These are phyloP conservation scores for Trametes cinnabarina DNA, from an alignment of 768 basidiomycete species.

Conservation along the genomic window DNA sequence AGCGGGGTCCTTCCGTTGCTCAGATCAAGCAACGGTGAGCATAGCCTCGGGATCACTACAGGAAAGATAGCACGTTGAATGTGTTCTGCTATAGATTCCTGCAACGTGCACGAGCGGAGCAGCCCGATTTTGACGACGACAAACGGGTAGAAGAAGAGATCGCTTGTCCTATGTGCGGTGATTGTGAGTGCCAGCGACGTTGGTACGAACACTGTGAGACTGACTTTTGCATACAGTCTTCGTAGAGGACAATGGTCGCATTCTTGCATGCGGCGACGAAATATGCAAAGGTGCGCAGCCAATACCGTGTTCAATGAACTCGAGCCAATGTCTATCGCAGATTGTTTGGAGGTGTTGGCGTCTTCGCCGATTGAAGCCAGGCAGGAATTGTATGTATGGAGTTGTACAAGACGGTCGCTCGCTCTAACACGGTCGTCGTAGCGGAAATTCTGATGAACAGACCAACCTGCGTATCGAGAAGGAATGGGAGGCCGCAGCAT, in stretches of 20 bases:
- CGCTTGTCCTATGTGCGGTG: slow-evolving; percentile 66
- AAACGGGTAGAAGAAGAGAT: slow-evolving; percentile 41
- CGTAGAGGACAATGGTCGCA: slow-evolving; percentile 48
- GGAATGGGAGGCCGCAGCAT: slow-evolving; percentile 52
- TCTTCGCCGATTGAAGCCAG: slow-evolving; percentile 53
- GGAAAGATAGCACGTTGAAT: not conserved
- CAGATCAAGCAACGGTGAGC: slow-evolving; percentile 40
- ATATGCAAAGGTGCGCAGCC: slow-evolving; percentile 52
- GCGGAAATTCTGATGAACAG: slow-evolving; percentile 54
- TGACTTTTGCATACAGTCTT: slow-evolving; percentile 36
- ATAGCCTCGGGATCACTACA: not conserved
- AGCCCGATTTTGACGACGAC: slow-evolving; percentile 52
- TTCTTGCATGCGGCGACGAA: slow-evolving; percentile 67
- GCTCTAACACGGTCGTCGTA: slow-evolving; percentile 19
- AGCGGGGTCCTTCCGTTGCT: too few relatives aligned
- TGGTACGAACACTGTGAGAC: not conserved
- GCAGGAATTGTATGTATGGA: slow-evolving; percentile 53
- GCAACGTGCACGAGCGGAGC: slow-evolving; percentile 43
- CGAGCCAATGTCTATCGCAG: slow-evolving; percentile 32
- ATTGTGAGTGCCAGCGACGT: slow-evolving; percentile 38
- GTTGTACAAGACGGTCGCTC: not conserved
- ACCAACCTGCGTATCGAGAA: slow-evolving; percentile 56
- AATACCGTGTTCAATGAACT: not conserved
- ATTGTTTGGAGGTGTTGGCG: slow-evolving; percentile 54
- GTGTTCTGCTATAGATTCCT: slow-evolving; percentile 39